Evolutionary conservation across 129 eudicot species (phyloP).

Genomic region (Centella asiatica): DNA sequence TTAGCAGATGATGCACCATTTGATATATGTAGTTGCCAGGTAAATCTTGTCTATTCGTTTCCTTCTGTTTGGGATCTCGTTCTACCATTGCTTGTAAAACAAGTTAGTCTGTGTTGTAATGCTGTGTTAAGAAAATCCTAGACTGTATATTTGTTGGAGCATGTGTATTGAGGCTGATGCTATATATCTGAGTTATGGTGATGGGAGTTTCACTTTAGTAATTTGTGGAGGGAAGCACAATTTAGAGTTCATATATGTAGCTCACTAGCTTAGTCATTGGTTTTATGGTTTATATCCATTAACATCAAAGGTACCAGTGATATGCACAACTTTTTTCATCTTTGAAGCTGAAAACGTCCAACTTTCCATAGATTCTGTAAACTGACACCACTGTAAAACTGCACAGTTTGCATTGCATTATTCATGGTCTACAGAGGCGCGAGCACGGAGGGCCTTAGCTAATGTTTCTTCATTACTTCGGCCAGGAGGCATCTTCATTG

Average conservation of each 20-base stretch:
- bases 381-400: conserved; percentile 3
- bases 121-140: too few species aligned
- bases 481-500: conserved; percentile 96
- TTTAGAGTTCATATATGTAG: background rate
- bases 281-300: too few species aligned
- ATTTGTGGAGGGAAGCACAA: too few species aligned
- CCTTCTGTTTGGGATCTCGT: background rate
- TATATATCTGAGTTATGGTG: too few species aligned
- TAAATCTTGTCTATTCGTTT: conserved; percentile 13
- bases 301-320: too few species aligned
- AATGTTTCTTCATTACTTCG: conserved; percentile 96
- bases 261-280: too few species aligned
- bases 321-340: too few species aligned
- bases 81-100: background rate
- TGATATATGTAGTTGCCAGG: conserved; percentile 96
- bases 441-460: conserved; percentile 95
- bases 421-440: conserved; percentile 93
- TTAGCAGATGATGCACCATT: conserved; percentile 88
- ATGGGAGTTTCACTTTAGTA: too few species aligned
- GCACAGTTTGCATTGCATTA: conserved; percentile 96
- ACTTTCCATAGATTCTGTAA: background rate
- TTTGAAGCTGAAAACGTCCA: too few species aligned
- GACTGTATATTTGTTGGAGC: too few species aligned
- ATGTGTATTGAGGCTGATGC: too few species aligned
- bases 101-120: background rate